Evolutionary conservation across 345 rosid species (phyloP), one percentile per base, ranked within the genome.

Genomic region (Murraya koenigii): DNA sequence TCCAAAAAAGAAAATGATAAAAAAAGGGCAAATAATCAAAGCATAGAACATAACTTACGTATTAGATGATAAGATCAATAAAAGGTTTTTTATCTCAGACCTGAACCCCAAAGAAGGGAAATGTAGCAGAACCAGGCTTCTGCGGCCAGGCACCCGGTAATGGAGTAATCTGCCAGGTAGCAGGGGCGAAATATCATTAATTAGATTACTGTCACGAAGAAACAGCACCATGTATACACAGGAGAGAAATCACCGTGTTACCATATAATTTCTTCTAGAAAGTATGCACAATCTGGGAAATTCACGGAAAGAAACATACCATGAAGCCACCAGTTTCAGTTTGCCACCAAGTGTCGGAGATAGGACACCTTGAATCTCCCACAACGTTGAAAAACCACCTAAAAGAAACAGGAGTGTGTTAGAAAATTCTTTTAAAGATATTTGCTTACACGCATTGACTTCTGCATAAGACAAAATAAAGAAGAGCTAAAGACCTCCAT

Each of bases 291-390:
- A 59, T 10, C n/a, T 75, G 36, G 52, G 55, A 36, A 72, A 72
- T 28, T 68, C 14, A 28, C 52, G 61, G 15, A 30, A 78, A 26
- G 20, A 35, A 44, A 39, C 61, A 64, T 66, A 92, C 99, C 98
- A 96, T 87, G 86, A 94, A 92, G 78, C 99, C 99, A 28, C 99
- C 99, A 71, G 98, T 94, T 90, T 96, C 99, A 75, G 99, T 96
- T 86, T 96, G 98, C 99, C 99, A 96, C 99, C 99, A 96, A 28
- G 99, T 96, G 81, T 96, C 99, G 36, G 97, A 92, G 78, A 96
- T 96, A 58, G 99, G 99, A 78, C 99, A 94, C 79, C 88, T 91
- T 22, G 97, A 88, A 70, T 89, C 94, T 83, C 98, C 98, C 52
- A 94, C 95, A 75, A 91, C 83, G 87, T 96, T 96, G 86, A 79